Conservation (phyloP, 352 stramenopile species). For the Blastocystis sp. region DNA sequence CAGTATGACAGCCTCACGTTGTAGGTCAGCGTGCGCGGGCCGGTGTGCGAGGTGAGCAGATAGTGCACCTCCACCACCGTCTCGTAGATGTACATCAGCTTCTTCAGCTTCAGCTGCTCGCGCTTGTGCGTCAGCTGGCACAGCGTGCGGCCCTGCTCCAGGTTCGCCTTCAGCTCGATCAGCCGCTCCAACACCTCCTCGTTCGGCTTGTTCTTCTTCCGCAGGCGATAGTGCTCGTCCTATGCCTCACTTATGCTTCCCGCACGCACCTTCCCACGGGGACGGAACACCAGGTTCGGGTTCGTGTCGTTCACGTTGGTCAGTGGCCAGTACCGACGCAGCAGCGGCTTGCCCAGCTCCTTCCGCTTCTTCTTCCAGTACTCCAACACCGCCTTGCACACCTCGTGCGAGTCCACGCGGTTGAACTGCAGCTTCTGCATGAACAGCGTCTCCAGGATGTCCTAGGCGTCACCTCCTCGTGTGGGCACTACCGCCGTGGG, state of each 20-base stretch:
- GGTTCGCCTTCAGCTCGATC: constrained; percentile 18
- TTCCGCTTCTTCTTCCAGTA: constrained; percentile 92
- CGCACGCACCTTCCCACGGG: constrained; percentile 83
- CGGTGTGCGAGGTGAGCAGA: constrained; percentile 1
- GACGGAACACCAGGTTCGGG: constrained; percentile 90
- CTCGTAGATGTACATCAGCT: constrained; percentile 57
- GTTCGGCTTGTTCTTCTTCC: constrained; percentile 50
- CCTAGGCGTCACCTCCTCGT: not conserved
- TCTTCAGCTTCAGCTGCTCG: constrained; percentile 52
- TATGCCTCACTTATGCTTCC: not conserved
- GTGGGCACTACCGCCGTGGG: not conserved
- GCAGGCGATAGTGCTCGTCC: constrained; percentile 42
- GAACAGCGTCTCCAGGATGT: constrained; percentile 55
- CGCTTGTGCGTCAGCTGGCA: constrained; percentile 23
- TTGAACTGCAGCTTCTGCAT: constrained; percentile 62
- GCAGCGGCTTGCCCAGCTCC: constrained; percentile 84
- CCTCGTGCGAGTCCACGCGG: constrained; percentile 37
- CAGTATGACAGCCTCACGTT: not conserved
- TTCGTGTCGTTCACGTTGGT: constrained; percentile 94
- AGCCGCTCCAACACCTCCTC: constrained; percentile 26
- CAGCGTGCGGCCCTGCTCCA: constrained; percentile 1
- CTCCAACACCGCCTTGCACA: constrained; percentile 82
- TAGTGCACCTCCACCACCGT: constrained; percentile 48
- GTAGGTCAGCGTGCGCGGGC: not conserved
- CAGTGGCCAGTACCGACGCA: constrained; percentile 90